Percentiles rank a stretch among this genome's conserved stretches.
Conservation (phyloP, 352 stramenopile genomes). For the Phytophthora megakarya region DNA sequence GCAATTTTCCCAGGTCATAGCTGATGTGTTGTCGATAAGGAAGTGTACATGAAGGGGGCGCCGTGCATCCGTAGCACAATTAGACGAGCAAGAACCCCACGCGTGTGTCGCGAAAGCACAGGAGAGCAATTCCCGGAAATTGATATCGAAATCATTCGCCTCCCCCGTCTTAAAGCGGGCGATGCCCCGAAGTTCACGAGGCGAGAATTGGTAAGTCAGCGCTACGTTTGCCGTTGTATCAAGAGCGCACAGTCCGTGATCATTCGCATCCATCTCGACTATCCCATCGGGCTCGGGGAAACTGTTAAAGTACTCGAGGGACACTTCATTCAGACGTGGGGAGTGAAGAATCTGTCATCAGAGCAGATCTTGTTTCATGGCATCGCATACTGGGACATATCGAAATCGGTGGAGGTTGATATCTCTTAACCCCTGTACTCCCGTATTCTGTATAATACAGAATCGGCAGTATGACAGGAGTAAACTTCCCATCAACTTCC, state of each 20-base stretch:
- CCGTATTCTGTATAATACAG: slow-evolving; percentile 12
- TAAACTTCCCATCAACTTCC: not conserved
- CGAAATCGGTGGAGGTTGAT: no score
- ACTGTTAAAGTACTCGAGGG: not conserved
- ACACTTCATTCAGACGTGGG: not conserved
- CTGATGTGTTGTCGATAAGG: slow-evolving; percentile 20
- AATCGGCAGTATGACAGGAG: not conserved
- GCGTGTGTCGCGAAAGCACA: no score
- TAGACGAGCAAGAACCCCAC: no score
- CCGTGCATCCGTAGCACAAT: no score
- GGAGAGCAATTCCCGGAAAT: no score
- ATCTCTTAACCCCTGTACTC: not conserved
- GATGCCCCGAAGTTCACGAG: no score
- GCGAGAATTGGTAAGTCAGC: not conserved
- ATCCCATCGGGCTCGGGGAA: not conserved
- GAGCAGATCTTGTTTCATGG: not conserved
- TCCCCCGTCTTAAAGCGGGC: no score
- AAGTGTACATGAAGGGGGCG: no score
- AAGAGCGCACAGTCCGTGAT: not conserved
- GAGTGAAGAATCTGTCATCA: not conserved
- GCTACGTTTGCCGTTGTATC: not conserved
- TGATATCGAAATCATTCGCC: no score
- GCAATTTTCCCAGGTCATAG: not conserved
- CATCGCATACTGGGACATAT: no score
- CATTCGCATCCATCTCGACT: not conserved